Conservation (phyloP, 2,329 filamentous ascomycete species). For the Cladosporium halotolerans region DNA sequence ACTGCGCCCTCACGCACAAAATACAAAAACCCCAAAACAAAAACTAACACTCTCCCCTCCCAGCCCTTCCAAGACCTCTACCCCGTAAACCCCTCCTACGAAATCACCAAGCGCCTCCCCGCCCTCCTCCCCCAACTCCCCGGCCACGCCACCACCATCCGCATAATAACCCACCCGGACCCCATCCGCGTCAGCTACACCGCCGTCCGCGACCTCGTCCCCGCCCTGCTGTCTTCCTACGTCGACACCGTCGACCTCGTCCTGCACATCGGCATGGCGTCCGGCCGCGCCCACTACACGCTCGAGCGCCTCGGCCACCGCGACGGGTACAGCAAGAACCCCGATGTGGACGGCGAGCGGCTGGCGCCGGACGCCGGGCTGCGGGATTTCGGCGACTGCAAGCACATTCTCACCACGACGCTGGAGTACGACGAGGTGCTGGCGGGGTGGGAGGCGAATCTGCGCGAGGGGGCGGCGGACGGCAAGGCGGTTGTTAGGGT, state of each 20-base stretch:
- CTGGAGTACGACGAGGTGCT: conserved; percentile 28
- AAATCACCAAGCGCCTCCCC: conserved; percentile 67
- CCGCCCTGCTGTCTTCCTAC: conserved; percentile 51
- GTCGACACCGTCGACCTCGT: conserved; percentile 54
- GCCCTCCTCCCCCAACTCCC: conserved; percentile 42
- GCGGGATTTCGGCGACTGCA: conserved; percentile 25
- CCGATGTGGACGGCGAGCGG: conserved; percentile 58
- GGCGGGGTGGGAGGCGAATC: conserved; percentile 20
- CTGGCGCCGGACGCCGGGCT: conserved; percentile 22
- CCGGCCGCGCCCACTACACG: conserved; percentile 57
- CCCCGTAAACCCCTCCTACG: conserved; percentile 71
- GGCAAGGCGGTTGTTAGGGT: background rate
- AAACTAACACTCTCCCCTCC: conserved; percentile 4
- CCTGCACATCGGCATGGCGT: conserved; percentile 76
- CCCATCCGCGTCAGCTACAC: conserved; percentile 68
- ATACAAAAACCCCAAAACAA: background rate
- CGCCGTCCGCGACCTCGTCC: conserved; percentile 57
- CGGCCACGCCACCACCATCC: conserved; percentile 42
- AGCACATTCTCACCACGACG: conserved; percentile 23
- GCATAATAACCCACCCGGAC: conserved; percentile 58
- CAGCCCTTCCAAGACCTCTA: conserved; percentile 69
- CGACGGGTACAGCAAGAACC: conserved; percentile 59
- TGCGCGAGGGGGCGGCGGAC: conserved; percentile 18
- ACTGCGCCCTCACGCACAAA: too few species aligned
- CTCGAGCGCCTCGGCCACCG: conserved; percentile 66